Evolutionary conservation across 2,329 filamentous ascomycete genomes (phyloP).

Genomic region (Sporothrix globosa): DNA sequence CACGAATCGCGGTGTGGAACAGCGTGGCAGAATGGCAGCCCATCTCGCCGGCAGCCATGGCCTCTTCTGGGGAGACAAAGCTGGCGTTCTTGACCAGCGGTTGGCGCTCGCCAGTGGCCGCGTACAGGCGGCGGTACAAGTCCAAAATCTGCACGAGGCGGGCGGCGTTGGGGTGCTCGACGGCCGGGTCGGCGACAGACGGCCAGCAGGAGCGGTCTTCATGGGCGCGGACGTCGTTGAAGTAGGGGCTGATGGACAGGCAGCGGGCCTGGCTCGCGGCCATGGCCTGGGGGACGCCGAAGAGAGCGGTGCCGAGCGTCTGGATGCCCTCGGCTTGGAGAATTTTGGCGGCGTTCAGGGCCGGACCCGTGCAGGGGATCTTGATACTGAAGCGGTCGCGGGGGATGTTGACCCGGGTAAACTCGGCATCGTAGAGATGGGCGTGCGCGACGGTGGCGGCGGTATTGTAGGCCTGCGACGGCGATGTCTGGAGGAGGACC

Average conservation of each 20-base stretch:
- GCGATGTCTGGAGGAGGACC: conserved; percentile 54
- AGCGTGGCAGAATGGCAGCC: conserved; percentile 53
- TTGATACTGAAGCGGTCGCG: conserved; percentile 56
- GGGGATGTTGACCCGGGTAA: conserved; percentile 49
- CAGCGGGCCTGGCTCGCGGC: conserved; percentile 53
- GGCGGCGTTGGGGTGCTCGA: conserved; percentile 52
- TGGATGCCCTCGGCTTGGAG: conserved; percentile 51
- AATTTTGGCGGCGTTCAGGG: conserved; percentile 50
- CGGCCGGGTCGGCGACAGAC: conserved; percentile 51
- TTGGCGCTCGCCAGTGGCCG: conserved; percentile 53
- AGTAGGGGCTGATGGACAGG: conserved; percentile 56
- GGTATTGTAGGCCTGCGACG: conserved; percentile 52
- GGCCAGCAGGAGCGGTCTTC: conserved; percentile 51
- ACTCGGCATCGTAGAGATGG: conserved; percentile 52
- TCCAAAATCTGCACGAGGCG: conserved; percentile 54
- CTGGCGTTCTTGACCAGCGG: conserved; percentile 54
- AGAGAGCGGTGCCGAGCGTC: conserved; percentile 52
- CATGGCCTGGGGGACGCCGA: conserved; percentile 54
- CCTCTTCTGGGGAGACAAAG: conserved; percentile 50
- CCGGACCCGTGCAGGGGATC: conserved; percentile 54
- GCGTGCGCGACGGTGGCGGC: conserved; percentile 52
- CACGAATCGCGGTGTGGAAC: conserved; percentile 46
- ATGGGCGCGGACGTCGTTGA: conserved; percentile 52
- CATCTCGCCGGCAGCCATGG: conserved; percentile 52
- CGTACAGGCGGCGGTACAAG: conserved; percentile 51